These are phyloP conservation scores for Vicia faba DNA, from an alignment of 306 rosid species.

Conservation along the genomic window DNA sequence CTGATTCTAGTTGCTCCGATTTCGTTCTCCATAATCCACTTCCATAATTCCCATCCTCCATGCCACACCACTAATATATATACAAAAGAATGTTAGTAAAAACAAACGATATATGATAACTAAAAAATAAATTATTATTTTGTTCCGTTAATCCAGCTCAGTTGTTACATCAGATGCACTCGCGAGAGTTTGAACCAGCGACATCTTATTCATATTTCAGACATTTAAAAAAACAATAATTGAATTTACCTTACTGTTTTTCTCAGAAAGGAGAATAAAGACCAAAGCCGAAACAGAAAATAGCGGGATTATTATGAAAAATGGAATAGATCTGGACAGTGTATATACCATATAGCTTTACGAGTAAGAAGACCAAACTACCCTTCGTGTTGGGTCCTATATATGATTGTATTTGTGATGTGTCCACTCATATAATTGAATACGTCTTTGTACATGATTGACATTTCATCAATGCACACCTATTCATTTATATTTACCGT, in stretches of 20 bases:
- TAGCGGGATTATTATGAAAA: slow-evolving; percentile 26
- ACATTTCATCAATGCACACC: slow-evolving; percentile 33
- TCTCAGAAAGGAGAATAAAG: not conserved
- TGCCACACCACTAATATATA: slow-evolving; percentile 13
- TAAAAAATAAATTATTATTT: too few species aligned
- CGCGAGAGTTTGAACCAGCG: too few species aligned
- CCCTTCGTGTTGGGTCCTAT: slow-evolving; percentile 40
- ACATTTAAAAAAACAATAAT: not conserved
- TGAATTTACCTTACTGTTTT: slow-evolving; percentile 25
- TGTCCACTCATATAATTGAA: slow-evolving; percentile 36
- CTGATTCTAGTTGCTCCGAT: slow-evolving; percentile 72
- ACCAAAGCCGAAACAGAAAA: slow-evolving; percentile 24
- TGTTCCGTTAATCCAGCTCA: too few species aligned
- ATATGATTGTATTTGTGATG: not conserved
- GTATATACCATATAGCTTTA: not conserved
- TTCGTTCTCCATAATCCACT: slow-evolving; percentile 59
- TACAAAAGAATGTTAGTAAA: not conserved
- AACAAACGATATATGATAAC: not conserved
- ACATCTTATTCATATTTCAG: too few species aligned
- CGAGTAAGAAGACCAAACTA: slow-evolving; percentile 38
- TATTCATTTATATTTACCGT: slow-evolving; percentile 37
- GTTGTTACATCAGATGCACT: too few species aligned
- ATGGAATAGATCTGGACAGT: slow-evolving; percentile 1
- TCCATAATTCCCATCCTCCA: slow-evolving; percentile 58
- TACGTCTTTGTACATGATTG: slow-evolving; percentile 25